These are phyloP conservation scores for Eimeria acervulina DNA, from an alignment of 169 alveolate species.

Conservation along the genomic window DNA sequence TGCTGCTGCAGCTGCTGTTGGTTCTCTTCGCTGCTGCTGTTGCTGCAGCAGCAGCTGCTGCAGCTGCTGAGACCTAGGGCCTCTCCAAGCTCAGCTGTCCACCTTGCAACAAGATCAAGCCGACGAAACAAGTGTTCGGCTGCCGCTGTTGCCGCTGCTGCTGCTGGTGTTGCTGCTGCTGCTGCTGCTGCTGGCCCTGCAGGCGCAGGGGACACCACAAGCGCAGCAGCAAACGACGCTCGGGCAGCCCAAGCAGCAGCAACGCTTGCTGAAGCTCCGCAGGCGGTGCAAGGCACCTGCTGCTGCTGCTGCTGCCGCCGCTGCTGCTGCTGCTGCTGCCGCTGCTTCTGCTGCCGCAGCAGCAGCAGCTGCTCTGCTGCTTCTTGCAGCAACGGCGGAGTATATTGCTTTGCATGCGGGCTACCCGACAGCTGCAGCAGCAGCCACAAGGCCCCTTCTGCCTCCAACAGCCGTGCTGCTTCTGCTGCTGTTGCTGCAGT, in stretches of 20 bases:
- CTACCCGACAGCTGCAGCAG: conserved; percentile 28
- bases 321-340: not conserved
- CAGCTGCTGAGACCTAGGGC: not conserved
- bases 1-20: not conserved
- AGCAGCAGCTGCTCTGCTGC: conserved; percentile 42
- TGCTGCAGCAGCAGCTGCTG: conserved; percentile 23
- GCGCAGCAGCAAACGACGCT: conserved; percentile 25
- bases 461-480: not conserved
- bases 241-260: conserved; percentile 42
- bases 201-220: conserved; percentile 4
- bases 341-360: not conserved
- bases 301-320: conserved; percentile 22
- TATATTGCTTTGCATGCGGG: not conserved
- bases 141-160: conserved; percentile 23
- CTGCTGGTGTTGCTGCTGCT: not conserved
- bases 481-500: conserved; percentile 37
- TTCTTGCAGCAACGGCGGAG: conserved; percentile 21
- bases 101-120: conserved; percentile 28
- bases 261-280: not conserved
- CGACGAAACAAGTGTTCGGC: not conserved
- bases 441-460: conserved; percentile 24
- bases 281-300: not conserved
- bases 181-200: conserved; percentile 10
- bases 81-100: conserved; percentile 13
- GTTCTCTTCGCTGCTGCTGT: conserved; percentile 3